Evolutionary conservation across 495 filamentous ascomycete species (phyloP).

Genomic region (Terfezia claveryi): DNA sequence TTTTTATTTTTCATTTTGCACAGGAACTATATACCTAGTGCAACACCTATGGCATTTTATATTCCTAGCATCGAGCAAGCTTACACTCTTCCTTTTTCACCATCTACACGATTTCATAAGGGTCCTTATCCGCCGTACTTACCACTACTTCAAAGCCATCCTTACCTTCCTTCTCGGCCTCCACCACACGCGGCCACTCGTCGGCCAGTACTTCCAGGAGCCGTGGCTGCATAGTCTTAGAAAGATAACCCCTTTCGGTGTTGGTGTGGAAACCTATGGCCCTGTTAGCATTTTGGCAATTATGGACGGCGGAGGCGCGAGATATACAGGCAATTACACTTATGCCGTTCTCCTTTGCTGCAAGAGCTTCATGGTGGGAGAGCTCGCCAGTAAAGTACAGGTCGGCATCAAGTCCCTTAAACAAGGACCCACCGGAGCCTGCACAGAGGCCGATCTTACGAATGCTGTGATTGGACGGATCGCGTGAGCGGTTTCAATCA

Average conservation of each 20-base stretch:
- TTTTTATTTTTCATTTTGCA: too few species aligned
- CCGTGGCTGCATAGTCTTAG: constrained; percentile 42
- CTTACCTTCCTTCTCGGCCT: constrained; percentile 21
- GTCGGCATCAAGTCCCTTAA: constrained; percentile 47
- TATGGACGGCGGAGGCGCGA: neutral
- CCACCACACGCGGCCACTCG: constrained; percentile 29
- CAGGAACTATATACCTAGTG: too few species aligned
- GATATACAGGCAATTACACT: constrained; percentile 39
- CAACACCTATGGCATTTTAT: too few species aligned
- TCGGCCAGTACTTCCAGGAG: constrained; percentile 33
- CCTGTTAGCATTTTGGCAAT: neutral
- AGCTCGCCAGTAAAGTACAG: constrained; percentile 80
- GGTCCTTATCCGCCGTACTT: constrained; percentile 62
- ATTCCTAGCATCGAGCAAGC: too few species aligned
- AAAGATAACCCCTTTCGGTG: constrained; percentile 62
- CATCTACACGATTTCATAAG: constrained; percentile 38
- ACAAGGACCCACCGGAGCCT: constrained; percentile 54
- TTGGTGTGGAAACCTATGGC: constrained; percentile 61
- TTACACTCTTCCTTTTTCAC: too few species aligned
- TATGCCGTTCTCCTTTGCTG: constrained; percentile 69
- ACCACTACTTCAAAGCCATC: constrained; percentile 38
- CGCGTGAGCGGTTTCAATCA: too few species aligned
- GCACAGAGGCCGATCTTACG: constrained; percentile 24
- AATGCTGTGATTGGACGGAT: constrained; percentile 2
- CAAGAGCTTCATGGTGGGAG: constrained; percentile 74